Percentiles rank a stretch among this genome's conserved stretches.
Conservation (phyloP, 371 early-diverging fungal species). For the Mortierella sp. region DNA sequence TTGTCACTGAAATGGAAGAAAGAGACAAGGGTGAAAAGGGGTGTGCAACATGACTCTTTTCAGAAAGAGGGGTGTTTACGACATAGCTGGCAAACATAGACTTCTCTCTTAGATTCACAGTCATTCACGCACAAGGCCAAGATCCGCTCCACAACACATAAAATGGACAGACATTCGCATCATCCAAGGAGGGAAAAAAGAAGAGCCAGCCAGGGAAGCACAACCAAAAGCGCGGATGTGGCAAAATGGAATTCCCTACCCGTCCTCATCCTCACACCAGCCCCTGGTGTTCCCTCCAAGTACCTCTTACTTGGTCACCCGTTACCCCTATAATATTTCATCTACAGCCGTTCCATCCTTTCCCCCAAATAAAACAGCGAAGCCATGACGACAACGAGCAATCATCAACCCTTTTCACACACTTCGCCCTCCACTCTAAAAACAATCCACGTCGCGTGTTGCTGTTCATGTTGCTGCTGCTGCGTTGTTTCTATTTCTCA, state of each 20-base stretch:
- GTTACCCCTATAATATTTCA: not conserved
- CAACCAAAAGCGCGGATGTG: slow-evolving; percentile 5
- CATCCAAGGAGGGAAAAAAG: too few relatives aligned
- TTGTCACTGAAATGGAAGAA: not conserved
- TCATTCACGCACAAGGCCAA: not conserved
- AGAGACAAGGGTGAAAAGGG: not conserved
- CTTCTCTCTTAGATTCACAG: not conserved
- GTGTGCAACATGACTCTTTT: not conserved
- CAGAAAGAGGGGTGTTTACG: not conserved
- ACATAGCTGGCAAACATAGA: not conserved
- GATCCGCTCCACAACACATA: not conserved
- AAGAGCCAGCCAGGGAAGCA: too few relatives aligned
- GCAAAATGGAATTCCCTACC: slow-evolving; percentile 3
- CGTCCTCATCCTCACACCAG: not conserved
- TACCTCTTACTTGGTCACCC: not conserved
- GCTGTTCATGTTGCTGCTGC: not conserved
- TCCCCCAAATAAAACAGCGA: not conserved
- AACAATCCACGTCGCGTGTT: not conserved
- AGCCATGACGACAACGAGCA: slow-evolving; percentile 26
- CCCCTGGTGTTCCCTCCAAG: not conserved
- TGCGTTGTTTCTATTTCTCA: slow-evolving; percentile 8
- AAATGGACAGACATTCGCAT: not conserved
- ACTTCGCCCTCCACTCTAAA: not conserved
- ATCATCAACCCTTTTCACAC: slow-evolving; percentile 5
- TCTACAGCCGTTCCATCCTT: not conserved